Conservation (phyloP, 1,284 basidiomycete species). For the Ustanciosporium gigantosporum region DNA sequence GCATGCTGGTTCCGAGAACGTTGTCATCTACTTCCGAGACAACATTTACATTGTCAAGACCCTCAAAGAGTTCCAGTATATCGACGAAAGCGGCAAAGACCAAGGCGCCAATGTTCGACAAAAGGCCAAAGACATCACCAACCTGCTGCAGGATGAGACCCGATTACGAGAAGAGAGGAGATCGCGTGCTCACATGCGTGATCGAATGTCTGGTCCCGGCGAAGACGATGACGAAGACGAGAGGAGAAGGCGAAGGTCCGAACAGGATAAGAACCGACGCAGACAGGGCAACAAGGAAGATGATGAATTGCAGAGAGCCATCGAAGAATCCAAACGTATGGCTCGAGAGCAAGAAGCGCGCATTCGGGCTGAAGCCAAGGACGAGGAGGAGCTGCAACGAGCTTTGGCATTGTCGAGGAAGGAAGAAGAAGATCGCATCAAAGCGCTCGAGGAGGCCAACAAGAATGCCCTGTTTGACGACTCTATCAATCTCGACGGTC, state of each 20-base stretch:
- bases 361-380: constrained; percentile 48
- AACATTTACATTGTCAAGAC: constrained; percentile 99
- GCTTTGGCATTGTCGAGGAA: constrained; percentile 84
- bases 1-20: constrained; percentile 95
- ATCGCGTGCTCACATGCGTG: constrained; percentile 85
- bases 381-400: constrained; percentile 75
- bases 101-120: constrained; percentile 95
- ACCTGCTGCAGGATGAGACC: constrained; percentile 85
- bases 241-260: constrained; percentile 21
- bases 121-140: constrained; percentile 99
- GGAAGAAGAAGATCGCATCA: constrained; percentile 66
- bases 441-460: constrained; percentile 72
- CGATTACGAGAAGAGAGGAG: constrained; percentile 84
- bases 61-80: constrained; percentile 95
- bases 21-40: constrained; percentile 95
- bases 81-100: constrained; percentile 94
- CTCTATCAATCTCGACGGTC: constrained; percentile 53
- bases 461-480: constrained; percentile 80
- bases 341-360: constrained; percentile 54
- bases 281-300: constrained; percentile 59
- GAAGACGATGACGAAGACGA: constrained; percentile 72
- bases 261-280: constrained; percentile 28
- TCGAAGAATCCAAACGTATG: constrained; percentile 64
- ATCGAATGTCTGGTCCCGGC: constrained; percentile 72
- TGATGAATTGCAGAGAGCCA: constrained; percentile 66